These are phyloP conservation scores for Epichloe baconii DNA, from an alignment of 2,329 filamentous ascomycete species.

Conservation along the genomic window DNA sequence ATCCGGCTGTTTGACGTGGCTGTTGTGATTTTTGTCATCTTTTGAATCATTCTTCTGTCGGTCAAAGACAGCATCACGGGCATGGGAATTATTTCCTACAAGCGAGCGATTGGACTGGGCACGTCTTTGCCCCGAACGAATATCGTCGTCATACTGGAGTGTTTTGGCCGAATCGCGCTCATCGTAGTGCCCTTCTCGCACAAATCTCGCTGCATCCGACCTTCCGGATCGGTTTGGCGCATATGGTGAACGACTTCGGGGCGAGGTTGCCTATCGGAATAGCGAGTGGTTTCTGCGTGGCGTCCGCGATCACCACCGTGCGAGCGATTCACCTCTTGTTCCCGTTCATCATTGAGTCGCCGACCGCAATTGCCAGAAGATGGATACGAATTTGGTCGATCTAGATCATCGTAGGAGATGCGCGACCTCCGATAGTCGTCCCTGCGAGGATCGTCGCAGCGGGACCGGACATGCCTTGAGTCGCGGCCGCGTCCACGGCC, in stretches of 20 bases:
- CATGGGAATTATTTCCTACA: slow-evolving; percentile 44
- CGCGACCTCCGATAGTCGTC: slow-evolving; percentile 35
- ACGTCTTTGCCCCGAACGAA: slow-evolving; percentile 24
- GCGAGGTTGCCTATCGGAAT: slow-evolving; percentile 39
- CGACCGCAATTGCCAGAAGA: slow-evolving; percentile 1
- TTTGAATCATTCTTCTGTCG: slow-evolving; percentile 35
- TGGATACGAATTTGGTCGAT: slow-evolving; percentile 30
- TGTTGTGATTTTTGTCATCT: slow-evolving; percentile 7
- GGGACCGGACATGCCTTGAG: slow-evolving; percentile 44
- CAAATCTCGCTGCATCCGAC: slow-evolving; percentile 21
- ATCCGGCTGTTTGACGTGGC: slow-evolving; percentile 10
- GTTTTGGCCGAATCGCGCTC: slow-evolving; percentile 4
- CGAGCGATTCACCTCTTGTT: slow-evolving; percentile 14
- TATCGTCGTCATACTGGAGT: slow-evolving; percentile 6
- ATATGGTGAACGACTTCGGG: slow-evolving; percentile 40
- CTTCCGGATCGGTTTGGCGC: slow-evolving; percentile 24
- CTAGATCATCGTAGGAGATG: slow-evolving; percentile 43
- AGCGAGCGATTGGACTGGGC: slow-evolving; percentile 49
- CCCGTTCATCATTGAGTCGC: slow-evolving; percentile 26
- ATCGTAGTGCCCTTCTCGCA: slow-evolving; percentile 13
- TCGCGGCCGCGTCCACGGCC: slow-evolving; percentile 35
- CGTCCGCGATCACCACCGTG: slow-evolving; percentile 14
- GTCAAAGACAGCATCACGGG: slow-evolving; percentile 55
- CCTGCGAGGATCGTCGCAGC: slow-evolving; percentile 44
- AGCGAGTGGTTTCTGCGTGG: slow-evolving; percentile 23